phyloP scores from a whole-genome alignment of 257 asterid genomes.

The Solanum infundibuliforme region DNA sequence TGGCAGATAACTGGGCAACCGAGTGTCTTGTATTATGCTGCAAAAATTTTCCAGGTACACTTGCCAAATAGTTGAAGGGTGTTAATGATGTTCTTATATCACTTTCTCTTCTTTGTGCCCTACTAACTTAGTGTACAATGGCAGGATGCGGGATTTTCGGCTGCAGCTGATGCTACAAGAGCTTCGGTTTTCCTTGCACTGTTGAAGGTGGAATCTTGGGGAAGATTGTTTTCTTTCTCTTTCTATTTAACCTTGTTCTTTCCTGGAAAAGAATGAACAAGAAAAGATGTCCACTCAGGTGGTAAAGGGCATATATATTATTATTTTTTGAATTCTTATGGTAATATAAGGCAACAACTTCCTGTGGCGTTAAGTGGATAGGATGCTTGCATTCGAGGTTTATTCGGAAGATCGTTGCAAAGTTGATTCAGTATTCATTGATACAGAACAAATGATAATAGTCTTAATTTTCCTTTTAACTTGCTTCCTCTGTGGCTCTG shows the following conservation, averaged over 20 bases:
- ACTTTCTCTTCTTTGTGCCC: constrained; percentile 1
- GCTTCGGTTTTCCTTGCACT: constrained; percentile 80
- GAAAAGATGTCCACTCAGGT: neutral
- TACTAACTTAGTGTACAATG: constrained; percentile 14
- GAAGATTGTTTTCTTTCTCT: neutral
- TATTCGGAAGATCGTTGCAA: neutral
- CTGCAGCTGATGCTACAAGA: constrained; percentile 91
- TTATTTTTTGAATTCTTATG: neutral
- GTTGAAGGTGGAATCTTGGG: constrained; percentile 52
- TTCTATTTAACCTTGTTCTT: neutral
- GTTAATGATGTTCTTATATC: neutral
- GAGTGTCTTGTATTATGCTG: constrained; percentile 92
- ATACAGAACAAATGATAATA: neutral
- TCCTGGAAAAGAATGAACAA: neutral
- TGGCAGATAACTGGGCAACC: constrained; percentile 98
- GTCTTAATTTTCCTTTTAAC: neutral
- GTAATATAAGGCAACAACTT: neutral
- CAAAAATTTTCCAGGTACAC: constrained; percentile 80
- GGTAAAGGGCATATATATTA: neutral
- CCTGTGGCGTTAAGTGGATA: neutral
- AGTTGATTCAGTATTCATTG: neutral
- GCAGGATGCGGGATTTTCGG: constrained; percentile 95
- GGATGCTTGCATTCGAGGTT: neutral
- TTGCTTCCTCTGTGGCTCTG: neutral
- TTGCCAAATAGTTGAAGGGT: neutral